Percentiles rank a stretch among this genome's conserved stretches.
Conservation (phyloP, 1,284 basidiomycete species). For the Phenoliferia sp. region DNA sequence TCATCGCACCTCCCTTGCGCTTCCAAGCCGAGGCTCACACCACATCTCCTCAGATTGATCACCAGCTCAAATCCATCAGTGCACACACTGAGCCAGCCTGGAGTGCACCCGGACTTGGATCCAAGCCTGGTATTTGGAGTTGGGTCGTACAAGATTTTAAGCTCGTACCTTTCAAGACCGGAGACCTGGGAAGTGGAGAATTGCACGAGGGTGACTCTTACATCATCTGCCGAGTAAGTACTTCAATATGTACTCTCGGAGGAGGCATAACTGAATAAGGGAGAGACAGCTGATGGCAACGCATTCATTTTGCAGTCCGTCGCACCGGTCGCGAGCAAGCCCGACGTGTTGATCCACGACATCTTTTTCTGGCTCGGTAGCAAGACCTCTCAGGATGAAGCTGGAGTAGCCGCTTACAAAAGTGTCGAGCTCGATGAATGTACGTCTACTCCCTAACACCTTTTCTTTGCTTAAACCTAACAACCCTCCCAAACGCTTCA, state of each 20-base stretch:
- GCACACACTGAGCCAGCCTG: slow-evolving; percentile 55
- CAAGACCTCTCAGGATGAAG: slow-evolving; percentile 59
- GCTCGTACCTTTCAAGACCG: slow-evolving; percentile 54
- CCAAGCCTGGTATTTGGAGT: slow-evolving; percentile 45
- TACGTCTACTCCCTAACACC: slow-evolving; percentile 40
- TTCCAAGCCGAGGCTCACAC: no score
- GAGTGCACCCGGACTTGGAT: slow-evolving; percentile 47
- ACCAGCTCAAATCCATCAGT: slow-evolving; percentile 53
- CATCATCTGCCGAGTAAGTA: slow-evolving; percentile 55
- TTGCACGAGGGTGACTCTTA: slow-evolving; percentile 64
- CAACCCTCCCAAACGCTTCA: slow-evolving; percentile 41
- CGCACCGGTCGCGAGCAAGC: background rate
- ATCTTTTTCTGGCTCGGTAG: slow-evolving; percentile 63
- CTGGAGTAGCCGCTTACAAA: slow-evolving; percentile 62
- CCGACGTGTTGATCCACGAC: slow-evolving; percentile 49
- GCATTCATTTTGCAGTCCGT: background rate
- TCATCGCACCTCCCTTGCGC: background rate
- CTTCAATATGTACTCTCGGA: background rate
- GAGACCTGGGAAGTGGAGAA: slow-evolving; percentile 46
- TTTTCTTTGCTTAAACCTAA: background rate
- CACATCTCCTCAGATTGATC: slow-evolving; percentile 60
- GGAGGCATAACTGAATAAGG: background rate
- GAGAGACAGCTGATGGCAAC: background rate
- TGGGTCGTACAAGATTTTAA: slow-evolving; percentile 60
- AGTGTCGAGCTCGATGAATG: slow-evolving; percentile 63